Evolutionary conservation across 495 filamentous ascomycete genomes (phyloP).

Genomic region (Neurospora sp.): DNA sequence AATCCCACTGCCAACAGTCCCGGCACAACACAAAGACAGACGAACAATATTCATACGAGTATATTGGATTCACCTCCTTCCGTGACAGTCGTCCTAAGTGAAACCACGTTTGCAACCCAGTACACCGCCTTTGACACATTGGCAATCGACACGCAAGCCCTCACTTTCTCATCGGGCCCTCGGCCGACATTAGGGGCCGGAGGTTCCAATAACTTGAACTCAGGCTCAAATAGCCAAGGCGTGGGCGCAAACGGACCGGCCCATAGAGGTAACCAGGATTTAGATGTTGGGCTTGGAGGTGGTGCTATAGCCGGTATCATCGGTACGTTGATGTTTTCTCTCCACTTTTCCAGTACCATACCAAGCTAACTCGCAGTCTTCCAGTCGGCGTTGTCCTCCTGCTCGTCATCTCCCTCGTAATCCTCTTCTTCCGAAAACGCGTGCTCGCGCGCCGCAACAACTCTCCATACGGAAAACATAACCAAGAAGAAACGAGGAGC

Average conservation of each 20-base stretch:
- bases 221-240: neutral
- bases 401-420: neutral
- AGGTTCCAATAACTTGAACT: neutral
- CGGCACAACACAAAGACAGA: neutral
- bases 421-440: neutral
- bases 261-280: neutral
- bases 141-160: neutral
- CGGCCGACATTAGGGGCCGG: neutral
- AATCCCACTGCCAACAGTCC: neutral
- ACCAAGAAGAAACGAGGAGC: neutral
- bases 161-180: neutral
- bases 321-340: neutral
- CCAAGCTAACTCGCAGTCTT: neutral
- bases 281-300: neutral
- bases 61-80: neutral
- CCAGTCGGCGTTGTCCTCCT: neutral
- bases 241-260: neutral
- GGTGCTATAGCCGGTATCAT: neutral
- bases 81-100: neutral
- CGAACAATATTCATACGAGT: neutral
- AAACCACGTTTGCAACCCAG: neutral
- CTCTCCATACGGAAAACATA: neutral
- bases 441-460: neutral
- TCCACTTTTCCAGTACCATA: neutral
- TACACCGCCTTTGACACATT: neutral